Base-by-base conservation (phyloP, 1,139 yeast species). In the Maudiozyma humilis region DNA sequence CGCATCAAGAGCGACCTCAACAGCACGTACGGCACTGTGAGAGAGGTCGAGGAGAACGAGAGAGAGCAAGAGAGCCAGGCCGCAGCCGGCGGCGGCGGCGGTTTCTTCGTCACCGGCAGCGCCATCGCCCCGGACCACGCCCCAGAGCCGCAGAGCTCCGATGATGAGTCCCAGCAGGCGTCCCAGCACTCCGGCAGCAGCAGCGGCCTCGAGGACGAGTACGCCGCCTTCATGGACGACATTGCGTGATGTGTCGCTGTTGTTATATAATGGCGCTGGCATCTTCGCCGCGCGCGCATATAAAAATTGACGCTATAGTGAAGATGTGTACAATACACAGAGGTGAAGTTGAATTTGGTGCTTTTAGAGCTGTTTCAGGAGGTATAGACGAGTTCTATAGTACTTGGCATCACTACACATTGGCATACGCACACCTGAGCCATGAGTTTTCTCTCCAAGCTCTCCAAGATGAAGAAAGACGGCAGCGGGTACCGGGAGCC, bases 1-100 rank as follows among this genome's bases (percentile, higher is more conserved):
- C 70, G 86, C 45, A 86, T 91, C 32, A 72, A 75, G 47, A 75
- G 74, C n/a, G 69, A 96, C 40, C 68, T 89, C 47, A 76, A 83
- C 46, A 62, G 59, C 36, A 68, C 73, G 19, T 94, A 85, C 60
- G 95, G 95, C 7, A 63, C 57, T n/a, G 64, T 81, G 12, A 59
- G 52, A 35, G 47, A 35, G 4, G 48, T 45, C 47, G 44, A 40
- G 30, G 39, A 30, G 5, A 51, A 46, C 19, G 51, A 43, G 17
- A 43, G 36, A 14, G 43, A 38, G 13, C 49, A 44, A 10, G 52
- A 42, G 14, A 13, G 10, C 13, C 52, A 44, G 3, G 36, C 16
- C 4, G 40, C 30, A 4, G 31, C 13, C 2, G 32, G 32, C 4
- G 54, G 44, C 15, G 52, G 44, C 2, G 64, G 63, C 18, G 64